Evolutionary conservation across 805 yeast genomes (phyloP), one percentile per base, ranked within the genome.

Genomic region (Lachancea fermentati): DNA sequence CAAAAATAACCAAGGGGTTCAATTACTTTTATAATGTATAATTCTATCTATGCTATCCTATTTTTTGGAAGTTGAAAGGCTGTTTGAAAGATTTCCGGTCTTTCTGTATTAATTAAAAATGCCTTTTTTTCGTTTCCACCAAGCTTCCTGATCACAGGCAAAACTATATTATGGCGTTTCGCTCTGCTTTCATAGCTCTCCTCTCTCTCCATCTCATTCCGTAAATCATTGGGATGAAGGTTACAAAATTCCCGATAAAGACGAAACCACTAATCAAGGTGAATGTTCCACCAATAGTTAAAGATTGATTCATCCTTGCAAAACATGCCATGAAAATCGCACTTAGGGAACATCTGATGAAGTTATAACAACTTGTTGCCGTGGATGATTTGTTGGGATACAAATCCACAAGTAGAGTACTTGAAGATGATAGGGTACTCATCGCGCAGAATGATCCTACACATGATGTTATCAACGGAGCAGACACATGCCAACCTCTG

Each of bases 271-370:
- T 76, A 68, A 84, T 62, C 14, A 87, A 66, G 0, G 91, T 78
- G 55, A 79, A 84, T 0, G 85, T 73, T 8, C 95, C 93, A 1
- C 95, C 95, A 4, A 76, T 59, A 0, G 79, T 76, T 73, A 87
- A 66, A 1, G 68, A 46, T 1, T 37, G 37, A 25, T 70, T 69
- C 88, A 86, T 81, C 36, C 66, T 69, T 5, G 79, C 72, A 13
- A 85, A 66, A 5, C 79, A 80, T 2, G 87, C 91, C 41, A 81
- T 70, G 37, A 81, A 79, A 2, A 75, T 70, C 0, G 95, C 91
- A 42, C 80, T 81, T 39, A 76, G 52, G 9, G 75, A 66, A 54
- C 95, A 87, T 49, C 96, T 66, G 13, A 78, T 70, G 30, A 87
- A 66, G 52, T 87, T 86, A 51, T 80, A 71, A 40, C 81, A 69